Base-by-base conservation (phyloP, 179 eudicot species). In the Drosera spatulata region DNA sequence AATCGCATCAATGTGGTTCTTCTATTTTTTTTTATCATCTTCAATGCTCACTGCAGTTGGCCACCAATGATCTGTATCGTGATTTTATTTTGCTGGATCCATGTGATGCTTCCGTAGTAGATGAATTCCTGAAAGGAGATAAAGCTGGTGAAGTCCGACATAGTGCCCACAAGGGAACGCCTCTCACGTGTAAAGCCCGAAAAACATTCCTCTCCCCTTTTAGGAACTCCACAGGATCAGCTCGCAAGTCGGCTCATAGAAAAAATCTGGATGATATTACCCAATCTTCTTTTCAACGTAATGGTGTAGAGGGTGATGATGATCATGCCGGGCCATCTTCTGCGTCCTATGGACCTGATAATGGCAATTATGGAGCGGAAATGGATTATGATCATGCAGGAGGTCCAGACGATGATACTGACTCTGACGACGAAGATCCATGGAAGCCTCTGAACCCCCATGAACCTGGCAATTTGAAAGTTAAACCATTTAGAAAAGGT, bases 381-480 rank as follows among this genome's bases (percentile, higher is more conserved):
- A 72, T 77, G 68, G 85, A 77, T 65, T 82, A 71, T 69, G 65
- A 73, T 62, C 69, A 56, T 70, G 75, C 83, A 60, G 84, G 75
- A 54, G 67, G 77, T 49, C 77, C 65, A 47, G 73, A 75, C 57
- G 80, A 84, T 61, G 82, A 79, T 72, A 70, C 77, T 48, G 88
- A 76, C 72, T 78, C 67, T 53, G 80, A 75, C 10, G 80, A 65
- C 40, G 87, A 84, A 47, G 96, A 91, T 78, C 95, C 96, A 33
- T 93, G 99, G 99, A 81, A 84, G 74, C 88, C 86, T 60, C 65
- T 89, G 74, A 89, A 93, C 71, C 96, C 96, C 53, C 89, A 89
- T 81, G 96, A 89, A 68, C 86, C 75, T 11, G 99, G 99, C 58
- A 84, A 71, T 67, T 71, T 93, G 71, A 84, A 78, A 81, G 82